Percentiles rank a stretch among this genome's conserved stretches.
Evolutionary conservation across 305 asterid species (phyloP).

Genomic region (Nicotiana rustica): DNA sequence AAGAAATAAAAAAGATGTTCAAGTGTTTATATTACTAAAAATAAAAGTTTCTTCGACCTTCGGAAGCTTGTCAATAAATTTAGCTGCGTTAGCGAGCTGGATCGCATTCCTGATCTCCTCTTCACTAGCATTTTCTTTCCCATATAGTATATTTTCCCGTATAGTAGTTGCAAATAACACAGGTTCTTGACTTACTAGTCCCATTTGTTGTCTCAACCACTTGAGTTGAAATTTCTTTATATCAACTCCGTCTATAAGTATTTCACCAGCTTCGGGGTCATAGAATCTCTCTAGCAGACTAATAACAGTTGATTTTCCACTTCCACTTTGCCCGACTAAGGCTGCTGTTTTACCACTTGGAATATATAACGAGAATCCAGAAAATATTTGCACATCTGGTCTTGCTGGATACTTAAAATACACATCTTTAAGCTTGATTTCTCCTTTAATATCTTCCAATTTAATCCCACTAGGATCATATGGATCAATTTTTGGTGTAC

Average conservation of each 20-base stretch:
- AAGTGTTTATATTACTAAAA: neutral
- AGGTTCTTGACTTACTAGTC: slow-evolving; percentile 77
- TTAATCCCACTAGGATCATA: slow-evolving; percentile 48
- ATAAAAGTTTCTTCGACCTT: slow-evolving; percentile 35
- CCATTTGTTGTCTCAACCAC: slow-evolving; percentile 61
- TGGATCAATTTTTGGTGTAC: slow-evolving; percentile 55
- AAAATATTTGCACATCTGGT: slow-evolving; percentile 64
- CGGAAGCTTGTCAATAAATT: slow-evolving; percentile 51
- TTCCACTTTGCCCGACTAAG: slow-evolving; percentile 72
- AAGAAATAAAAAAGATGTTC: neutral
- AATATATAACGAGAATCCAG: slow-evolving; percentile 53
- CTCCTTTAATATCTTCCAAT: slow-evolving; percentile 57
- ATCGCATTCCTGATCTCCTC: slow-evolving; percentile 51
- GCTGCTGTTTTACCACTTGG: slow-evolving; percentile 58
- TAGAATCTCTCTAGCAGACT: slow-evolving; percentile 68
- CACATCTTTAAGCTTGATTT: slow-evolving; percentile 64
- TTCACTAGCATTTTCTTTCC: slow-evolving; percentile 49
- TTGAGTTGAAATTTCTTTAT: slow-evolving; percentile 51
- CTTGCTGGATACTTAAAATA: slow-evolving; percentile 68
- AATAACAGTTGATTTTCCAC: slow-evolving; percentile 70
- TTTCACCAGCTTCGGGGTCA: slow-evolving; percentile 64
- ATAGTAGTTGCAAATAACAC: slow-evolving; percentile 56
- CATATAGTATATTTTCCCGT: slow-evolving; percentile 58
- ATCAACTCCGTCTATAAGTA: slow-evolving; percentile 59
- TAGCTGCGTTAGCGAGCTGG: slow-evolving; percentile 50